A percentile compares a stretch with the other conserved stretches of the same genome.
These are phyloP conservation scores for Kwoniella dejecticola DNA, from an alignment of 768 basidiomycete genomes.

Conservation along the genomic window DNA sequence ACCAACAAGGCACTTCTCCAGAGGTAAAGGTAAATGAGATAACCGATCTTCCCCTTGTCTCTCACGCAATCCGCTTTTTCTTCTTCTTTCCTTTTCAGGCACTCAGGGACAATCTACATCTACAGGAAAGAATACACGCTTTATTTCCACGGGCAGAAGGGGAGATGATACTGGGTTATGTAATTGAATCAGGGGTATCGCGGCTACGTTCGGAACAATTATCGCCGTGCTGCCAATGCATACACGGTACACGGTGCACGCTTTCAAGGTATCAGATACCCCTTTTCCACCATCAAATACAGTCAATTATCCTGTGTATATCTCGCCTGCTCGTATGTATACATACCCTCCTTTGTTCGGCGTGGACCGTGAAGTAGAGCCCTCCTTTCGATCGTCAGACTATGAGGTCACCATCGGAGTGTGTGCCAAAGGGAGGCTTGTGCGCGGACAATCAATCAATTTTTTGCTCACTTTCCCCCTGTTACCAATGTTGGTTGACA, in stretches of 20 bases:
- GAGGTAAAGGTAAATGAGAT: background rate
- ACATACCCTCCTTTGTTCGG: background rate
- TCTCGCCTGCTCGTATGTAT: background rate
- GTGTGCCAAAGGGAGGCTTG: slow-evolving; percentile 1
- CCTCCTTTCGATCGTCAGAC: slow-evolving; percentile 1
- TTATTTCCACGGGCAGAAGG: background rate
- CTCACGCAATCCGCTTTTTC: background rate
- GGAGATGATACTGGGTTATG: too few relatives aligned
- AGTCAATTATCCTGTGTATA: background rate
- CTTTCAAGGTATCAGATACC: slow-evolving; percentile 7
- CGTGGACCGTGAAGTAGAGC: background rate
- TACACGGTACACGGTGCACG: background rate
- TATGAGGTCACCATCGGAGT: background rate
- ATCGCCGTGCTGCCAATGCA: background rate
- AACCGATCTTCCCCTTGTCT: background rate
- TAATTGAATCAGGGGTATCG: slow-evolving; percentile 3
- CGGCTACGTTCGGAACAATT: background rate
- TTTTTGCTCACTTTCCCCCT: background rate
- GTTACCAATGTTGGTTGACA: slow-evolving; percentile 2
- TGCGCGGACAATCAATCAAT: background rate
- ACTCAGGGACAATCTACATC: slow-evolving; percentile 14
- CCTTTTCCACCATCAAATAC: slow-evolving; percentile 8
- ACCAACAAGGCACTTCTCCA: slow-evolving; percentile 5
- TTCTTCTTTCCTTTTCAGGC: background rate
- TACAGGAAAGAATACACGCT: slow-evolving; percentile 2